phyloP scores from a whole-genome alignment of 805 yeast species.

The Sungouiella thailandica region DNA sequence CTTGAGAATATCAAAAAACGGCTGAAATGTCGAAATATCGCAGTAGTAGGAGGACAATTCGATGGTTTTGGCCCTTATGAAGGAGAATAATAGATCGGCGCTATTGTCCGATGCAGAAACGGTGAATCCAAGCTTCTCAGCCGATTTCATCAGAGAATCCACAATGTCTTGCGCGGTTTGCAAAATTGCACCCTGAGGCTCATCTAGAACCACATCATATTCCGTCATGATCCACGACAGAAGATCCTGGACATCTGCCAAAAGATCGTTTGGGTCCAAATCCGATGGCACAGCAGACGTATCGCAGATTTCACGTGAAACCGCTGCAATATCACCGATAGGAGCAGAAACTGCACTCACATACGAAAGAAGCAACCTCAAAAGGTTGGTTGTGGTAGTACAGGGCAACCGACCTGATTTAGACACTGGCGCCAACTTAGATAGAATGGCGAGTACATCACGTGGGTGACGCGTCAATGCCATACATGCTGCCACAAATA shows the following conservation, averaged over 20 bases:
- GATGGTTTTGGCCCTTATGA: constrained; percentile 11
- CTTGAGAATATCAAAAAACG: constrained; percentile 10
- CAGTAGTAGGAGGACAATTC: constrained; percentile 10
- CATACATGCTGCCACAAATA: constrained; percentile 5
- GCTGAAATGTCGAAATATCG: constrained; percentile 14
- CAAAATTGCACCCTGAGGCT: constrained; percentile 4
- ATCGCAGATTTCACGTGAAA: constrained; percentile 3
- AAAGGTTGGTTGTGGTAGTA: constrained; percentile 7
- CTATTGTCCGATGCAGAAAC: not conserved
- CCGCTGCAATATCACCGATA: constrained; percentile 1
- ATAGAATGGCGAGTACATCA: constrained; percentile 1
- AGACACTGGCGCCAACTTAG: constrained; percentile 5
- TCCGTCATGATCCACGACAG: constrained; percentile 5
- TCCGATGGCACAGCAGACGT: not conserved
- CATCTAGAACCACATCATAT: not conserved
- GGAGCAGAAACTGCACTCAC: constrained; percentile 9
- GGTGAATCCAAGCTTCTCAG: not conserved
- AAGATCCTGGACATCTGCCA: constrained; percentile 8
- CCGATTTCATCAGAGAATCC: constrained; percentile 2
- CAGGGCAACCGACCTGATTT: constrained; percentile 1
- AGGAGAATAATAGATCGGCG: constrained; percentile 4
- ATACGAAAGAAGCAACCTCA: constrained; percentile 7
- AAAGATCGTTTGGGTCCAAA: constrained; percentile 4
- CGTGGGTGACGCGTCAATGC: constrained; percentile 7
- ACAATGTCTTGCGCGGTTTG: constrained; percentile 7